Conservation (phyloP, 1,139 yeast genomes). For the Geotrichum citri-aurantii region DNA sequence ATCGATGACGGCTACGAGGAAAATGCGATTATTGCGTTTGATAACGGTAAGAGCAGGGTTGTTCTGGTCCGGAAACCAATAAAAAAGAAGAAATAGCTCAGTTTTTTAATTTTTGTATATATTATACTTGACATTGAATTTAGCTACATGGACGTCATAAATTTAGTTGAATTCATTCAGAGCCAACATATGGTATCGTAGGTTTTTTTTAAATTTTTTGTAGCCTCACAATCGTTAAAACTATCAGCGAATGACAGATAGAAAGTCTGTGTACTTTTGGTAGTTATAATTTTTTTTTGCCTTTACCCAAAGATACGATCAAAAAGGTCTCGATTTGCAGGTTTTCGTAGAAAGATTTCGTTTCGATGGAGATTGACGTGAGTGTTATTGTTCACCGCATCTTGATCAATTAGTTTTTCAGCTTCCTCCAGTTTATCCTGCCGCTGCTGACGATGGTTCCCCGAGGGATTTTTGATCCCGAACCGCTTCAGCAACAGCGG, state of each 20-base stretch:
- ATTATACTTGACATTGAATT: background rate
- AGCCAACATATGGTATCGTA: no score
- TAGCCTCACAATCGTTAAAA: no score
- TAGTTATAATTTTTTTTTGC: no score
- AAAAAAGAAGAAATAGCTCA: conserved; percentile 27
- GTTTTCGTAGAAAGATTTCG: background rate
- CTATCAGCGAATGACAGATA: no score
- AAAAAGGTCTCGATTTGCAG: background rate
- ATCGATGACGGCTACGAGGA: conserved; percentile 30
- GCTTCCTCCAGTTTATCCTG: background rate
- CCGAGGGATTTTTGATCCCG: background rate
- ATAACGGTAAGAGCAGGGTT: conserved; percentile 35
- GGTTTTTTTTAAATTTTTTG: no score
- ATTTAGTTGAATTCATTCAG: no score
- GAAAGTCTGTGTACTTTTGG: no score
- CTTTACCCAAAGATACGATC: background rate
- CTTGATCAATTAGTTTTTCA: background rate
- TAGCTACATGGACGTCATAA: background rate
- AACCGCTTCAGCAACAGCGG: background rate
- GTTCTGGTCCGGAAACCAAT: conserved; percentile 32
- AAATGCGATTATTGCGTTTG: conserved; percentile 35
- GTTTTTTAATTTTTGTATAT: background rate
- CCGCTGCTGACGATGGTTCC: background rate
- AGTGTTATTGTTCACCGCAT: background rate
- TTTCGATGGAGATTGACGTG: background rate